A percentile compares a stretch with the other conserved stretches of the same genome.
Conservation (phyloP, 73 alveolate species). For the Urostyla sp. region DNA sequence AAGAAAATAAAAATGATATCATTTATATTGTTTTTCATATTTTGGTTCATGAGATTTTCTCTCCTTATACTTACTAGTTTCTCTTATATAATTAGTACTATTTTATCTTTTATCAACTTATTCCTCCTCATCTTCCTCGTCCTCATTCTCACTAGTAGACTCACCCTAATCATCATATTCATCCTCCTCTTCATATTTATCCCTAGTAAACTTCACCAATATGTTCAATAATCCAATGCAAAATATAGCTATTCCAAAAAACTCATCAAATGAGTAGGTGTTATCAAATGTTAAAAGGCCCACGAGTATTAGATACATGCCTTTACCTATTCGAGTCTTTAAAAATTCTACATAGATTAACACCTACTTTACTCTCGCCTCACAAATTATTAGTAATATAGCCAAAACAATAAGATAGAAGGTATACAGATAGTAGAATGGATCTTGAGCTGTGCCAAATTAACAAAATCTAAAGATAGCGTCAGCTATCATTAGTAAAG, state of each 20-base stretch:
- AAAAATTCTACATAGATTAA: conserved; percentile 21
- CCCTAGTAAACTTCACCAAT: conserved; percentile 20
- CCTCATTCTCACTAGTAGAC: background rate
- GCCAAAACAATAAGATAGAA: conserved; percentile 26
- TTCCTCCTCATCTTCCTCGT: no score
- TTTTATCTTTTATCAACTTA: background rate
- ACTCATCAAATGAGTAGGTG: background rate
- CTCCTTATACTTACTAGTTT: background rate
- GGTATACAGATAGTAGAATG: conserved; percentile 16
- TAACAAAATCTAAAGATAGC: conserved; percentile 2
- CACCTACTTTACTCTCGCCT: conserved; percentile 1
- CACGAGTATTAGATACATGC: conserved; percentile 6
- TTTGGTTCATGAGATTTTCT: no score
- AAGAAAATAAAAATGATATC: no score
- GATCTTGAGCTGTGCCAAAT: background rate
- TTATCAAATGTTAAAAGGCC: conserved; percentile 37
- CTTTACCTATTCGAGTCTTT: conserved; percentile 22
- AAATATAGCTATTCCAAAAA: background rate
- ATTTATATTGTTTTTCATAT: no score
- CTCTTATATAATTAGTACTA: background rate
- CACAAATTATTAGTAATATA: conserved; percentile 18
- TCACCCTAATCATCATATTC: background rate
- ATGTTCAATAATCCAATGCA: conserved; percentile 6
- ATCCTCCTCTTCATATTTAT: conserved; percentile 1
- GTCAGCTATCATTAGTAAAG: background rate